phyloP scores from a whole-genome alignment of 1,284 basidiomycete species.

The Ustilago hordei region DNA sequence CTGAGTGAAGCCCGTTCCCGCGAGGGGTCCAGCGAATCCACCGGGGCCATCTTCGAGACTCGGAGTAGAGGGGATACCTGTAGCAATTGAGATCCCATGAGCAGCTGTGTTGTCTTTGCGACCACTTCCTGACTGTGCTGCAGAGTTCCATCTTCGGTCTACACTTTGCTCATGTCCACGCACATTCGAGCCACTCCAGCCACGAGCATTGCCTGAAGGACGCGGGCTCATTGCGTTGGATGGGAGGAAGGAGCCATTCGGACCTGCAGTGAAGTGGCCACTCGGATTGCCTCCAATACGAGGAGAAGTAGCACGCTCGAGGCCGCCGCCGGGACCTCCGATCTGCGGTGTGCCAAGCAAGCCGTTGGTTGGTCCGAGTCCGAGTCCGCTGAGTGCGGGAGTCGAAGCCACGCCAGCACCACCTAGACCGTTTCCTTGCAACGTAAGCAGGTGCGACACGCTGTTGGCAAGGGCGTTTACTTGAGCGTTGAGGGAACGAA shows the following conservation, averaged over 20 bases:
- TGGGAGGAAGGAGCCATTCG: slow-evolving; percentile 20
- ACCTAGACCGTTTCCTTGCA: slow-evolving; percentile 33
- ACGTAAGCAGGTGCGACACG: slow-evolving; percentile 55
- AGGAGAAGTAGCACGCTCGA: slow-evolving; percentile 45
- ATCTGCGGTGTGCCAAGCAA: slow-evolving; percentile 43
- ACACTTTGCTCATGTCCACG: slow-evolving; percentile 19
- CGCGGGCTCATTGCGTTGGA: slow-evolving; percentile 40
- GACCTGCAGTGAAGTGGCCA: slow-evolving; percentile 22
- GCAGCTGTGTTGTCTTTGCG: slow-evolving; percentile 17
- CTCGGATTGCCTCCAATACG: slow-evolving; percentile 24
- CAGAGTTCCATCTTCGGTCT: slow-evolving; percentile 39
- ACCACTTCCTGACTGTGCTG: slow-evolving; percentile 14
- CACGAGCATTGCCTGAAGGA: slow-evolving; percentile 35
- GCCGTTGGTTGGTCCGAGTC: slow-evolving; percentile 28
- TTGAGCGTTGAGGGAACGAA: slow-evolving; percentile 57
- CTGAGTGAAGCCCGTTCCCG: slow-evolving; percentile 76
- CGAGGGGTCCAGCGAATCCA: slow-evolving; percentile 8
- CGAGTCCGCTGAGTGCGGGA: slow-evolving; percentile 33
- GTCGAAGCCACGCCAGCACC: slow-evolving; percentile 2
- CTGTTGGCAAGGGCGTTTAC: slow-evolving; percentile 53
- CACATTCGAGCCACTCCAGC: slow-evolving; percentile 27
- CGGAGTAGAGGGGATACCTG: slow-evolving; percentile 23
- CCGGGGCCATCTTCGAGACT: slow-evolving; percentile 27
- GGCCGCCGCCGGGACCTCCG: slow-evolving; percentile 21
- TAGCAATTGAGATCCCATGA: not conserved